Evolutionary conservation across 148 eudicot species (phyloP).

Genomic region (Pouteria glomerata): DNA sequence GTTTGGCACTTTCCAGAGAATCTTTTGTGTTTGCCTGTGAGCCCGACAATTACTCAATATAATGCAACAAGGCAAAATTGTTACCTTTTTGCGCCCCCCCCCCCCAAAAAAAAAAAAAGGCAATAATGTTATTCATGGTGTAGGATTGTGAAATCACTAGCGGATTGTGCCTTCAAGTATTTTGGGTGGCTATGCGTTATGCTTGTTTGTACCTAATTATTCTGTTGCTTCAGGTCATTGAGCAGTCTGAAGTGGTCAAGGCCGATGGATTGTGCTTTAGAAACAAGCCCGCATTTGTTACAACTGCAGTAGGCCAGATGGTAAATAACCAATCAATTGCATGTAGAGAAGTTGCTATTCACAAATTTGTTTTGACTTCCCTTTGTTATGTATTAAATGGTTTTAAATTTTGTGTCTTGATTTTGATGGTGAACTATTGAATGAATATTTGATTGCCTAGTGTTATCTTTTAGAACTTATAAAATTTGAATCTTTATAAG

Average conservation of each 20-base stretch:
- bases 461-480: background rate
- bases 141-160: background rate
- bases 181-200: background rate
- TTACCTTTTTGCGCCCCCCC: too few species aligned
- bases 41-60: background rate
- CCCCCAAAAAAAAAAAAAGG: too few species aligned
- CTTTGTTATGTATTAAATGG: background rate
- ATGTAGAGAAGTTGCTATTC: background rate
- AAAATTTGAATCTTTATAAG: background rate
- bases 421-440: background rate
- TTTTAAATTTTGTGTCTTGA: background rate
- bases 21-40: background rate
- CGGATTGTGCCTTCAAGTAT: background rate
- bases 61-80: background rate
- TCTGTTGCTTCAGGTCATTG: constrained; percentile 50
- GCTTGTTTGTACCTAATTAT: background rate
- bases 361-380: background rate
- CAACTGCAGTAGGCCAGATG: constrained; percentile 87
- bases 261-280: constrained; percentile 49
- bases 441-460: background rate
- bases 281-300: constrained; percentile 49
- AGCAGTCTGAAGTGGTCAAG: constrained; percentile 66
- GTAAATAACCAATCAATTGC: constrained; percentile 26
- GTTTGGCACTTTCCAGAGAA: constrained; percentile 5
- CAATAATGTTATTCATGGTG: background rate